Base-by-base conservation (phyloP, 306 rosid species). In the Trichosanthes truncata region DNA sequence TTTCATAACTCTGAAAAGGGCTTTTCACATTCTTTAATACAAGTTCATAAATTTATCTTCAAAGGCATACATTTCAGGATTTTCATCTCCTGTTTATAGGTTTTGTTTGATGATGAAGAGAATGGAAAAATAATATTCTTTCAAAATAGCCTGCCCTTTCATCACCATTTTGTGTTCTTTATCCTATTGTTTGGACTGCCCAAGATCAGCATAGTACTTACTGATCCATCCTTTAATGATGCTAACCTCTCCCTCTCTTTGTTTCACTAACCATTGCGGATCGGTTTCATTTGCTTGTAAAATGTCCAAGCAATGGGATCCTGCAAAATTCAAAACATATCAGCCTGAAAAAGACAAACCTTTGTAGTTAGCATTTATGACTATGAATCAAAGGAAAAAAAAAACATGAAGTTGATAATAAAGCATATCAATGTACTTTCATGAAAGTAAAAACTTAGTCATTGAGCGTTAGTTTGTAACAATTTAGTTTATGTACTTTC, bases 221-320 rank as follows among this genome's bases (percentile, higher is more conserved):
- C 43, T 15, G 40, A 90, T 82, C 91, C 93, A 90, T 17, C 78
- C 82, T 74, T 71, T 69, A n/a, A 88, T 86, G 26, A 88, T 84
- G 10, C 56, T 1, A 6, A 84, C 10, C 74, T 85, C 90, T 41
- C 56, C 77, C 76, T 84, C 66, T 68, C 93, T 59, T 61, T 84
- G 87, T 55, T 81, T 48, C 7, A 83, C 80, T 68, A 89, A 56
- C 93, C 90, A 88, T 41, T 29, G 79, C 59, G 91, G 91, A 80
- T 89, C 91, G 9, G 53, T 73, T 66, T 78, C 12, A 0, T 8
- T 38, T 81, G 85, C 77, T 18, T 25, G 4, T n/a, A 21, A 49
- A 75, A 89, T 82, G 80, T 88, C 90, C 63, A 89, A 74, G 56
- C 91, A 85, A 60, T 90, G 92, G 38, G 92, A 87, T 40, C 94